phyloP scores from a whole-genome alignment of 805 yeast genomes.

The Kluyveromyces lactis region DNA sequence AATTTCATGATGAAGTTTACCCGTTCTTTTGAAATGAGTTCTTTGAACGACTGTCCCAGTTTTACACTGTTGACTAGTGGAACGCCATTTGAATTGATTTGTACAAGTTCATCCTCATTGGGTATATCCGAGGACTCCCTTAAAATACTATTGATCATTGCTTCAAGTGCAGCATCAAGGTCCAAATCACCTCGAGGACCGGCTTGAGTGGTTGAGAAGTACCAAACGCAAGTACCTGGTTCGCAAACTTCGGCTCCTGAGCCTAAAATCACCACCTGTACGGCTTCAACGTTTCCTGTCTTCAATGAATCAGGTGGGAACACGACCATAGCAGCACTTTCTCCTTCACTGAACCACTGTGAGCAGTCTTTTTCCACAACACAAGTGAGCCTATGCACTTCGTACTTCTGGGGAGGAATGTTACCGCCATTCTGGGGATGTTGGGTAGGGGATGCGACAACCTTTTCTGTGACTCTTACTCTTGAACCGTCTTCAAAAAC shows the following conservation, averaged over 20 bases:
- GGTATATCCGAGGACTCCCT: conserved; percentile 67
- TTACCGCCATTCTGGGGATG: conserved; percentile 36
- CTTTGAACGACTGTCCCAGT: conserved; percentile 76
- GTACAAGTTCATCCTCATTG: conserved; percentile 50
- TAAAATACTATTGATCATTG: conserved; percentile 70
- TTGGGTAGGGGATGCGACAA: conserved; percentile 69
- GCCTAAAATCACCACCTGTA: conserved; percentile 82
- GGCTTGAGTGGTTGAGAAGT: conserved; percentile 68
- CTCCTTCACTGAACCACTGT: conserved; percentile 87
- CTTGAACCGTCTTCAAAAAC: conserved; percentile 65
- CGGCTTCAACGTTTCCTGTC: conserved; percentile 57
- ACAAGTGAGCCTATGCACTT: conserved; percentile 68
- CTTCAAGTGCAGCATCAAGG: conserved; percentile 68
- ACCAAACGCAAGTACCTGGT: conserved; percentile 83
- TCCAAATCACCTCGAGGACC: conserved; percentile 65
- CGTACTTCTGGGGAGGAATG: conserved; percentile 40
- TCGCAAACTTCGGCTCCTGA: conserved; percentile 86
- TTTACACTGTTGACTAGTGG: conserved; percentile 73
- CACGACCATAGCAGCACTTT: conserved; percentile 78
- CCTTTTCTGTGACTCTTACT: conserved; percentile 69
- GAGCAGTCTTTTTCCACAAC: conserved; percentile 79
- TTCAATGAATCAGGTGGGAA: conserved; percentile 82
- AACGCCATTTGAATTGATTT: conserved; percentile 48
- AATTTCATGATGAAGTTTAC: conserved; percentile 53
- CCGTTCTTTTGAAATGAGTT: conserved; percentile 75